These are phyloP conservation scores for Pseudopyricularia cyperi DNA, from an alignment of 2,329 filamentous ascomycete genomes.

Conservation along the genomic window DNA sequence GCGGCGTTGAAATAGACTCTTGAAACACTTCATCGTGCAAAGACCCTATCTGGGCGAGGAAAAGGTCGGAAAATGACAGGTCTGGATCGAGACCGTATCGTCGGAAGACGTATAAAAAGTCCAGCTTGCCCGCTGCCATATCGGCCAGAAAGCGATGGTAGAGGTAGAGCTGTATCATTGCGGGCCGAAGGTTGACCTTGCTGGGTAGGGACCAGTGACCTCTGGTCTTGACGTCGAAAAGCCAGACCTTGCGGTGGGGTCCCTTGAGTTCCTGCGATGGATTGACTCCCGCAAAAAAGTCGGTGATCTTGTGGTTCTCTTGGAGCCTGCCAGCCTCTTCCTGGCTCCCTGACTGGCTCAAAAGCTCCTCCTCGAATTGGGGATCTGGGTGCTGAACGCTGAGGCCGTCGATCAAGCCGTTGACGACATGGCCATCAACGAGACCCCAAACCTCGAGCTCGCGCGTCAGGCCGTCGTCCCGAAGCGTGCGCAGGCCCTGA, in stretches of 20 bases:
- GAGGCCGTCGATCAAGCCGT: slow-evolving; percentile 80
- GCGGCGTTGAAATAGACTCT: slow-evolving; percentile 19
- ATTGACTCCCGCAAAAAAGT: slow-evolving; percentile 7
- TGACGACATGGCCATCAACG: slow-evolving; percentile 70
- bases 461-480: slow-evolving; percentile 57
- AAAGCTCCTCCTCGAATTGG: slow-evolving; percentile 49
- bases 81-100: slow-evolving; percentile 59
- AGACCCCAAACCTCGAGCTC: slow-evolving; percentile 79
- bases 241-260: slow-evolving; percentile 37
- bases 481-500: slow-evolving; percentile 64
- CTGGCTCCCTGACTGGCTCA: slow-evolving; percentile 20
- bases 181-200: slow-evolving; percentile 54
- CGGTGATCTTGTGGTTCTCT: slow-evolving; percentile 7
- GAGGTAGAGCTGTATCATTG: slow-evolving; percentile 76
- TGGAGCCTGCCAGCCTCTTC: slow-evolving; percentile 5
- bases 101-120: slow-evolving; percentile 53
- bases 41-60: slow-evolving; percentile 60
- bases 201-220: slow-evolving; percentile 49
- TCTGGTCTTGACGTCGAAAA: slow-evolving; percentile 84
- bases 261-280: not conserved
- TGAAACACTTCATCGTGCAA: slow-evolving; percentile 55
- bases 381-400: slow-evolving; percentile 65
- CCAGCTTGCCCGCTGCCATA: slow-evolving; percentile 57
- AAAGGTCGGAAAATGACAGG: slow-evolving; percentile 60
- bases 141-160: slow-evolving; percentile 77